Base-by-base conservation (phyloP, 805 yeast species). In the Kluyveromyces lactis region DNA sequence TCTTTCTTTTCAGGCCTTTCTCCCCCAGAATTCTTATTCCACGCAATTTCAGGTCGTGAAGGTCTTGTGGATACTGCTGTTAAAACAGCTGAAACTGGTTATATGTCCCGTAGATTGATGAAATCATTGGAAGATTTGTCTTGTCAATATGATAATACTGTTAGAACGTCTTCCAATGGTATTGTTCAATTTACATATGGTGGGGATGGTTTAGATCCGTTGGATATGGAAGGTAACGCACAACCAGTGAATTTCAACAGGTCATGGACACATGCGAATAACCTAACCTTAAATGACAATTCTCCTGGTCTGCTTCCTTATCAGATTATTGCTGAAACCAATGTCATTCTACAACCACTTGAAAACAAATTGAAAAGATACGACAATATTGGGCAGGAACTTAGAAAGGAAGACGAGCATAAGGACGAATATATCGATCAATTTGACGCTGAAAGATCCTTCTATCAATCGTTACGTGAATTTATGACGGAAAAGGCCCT, bases 21-120 rank as follows among this genome's bases (percentile, higher is more conserved):
- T 12, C 99, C 99, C 2, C 96, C 97, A 10, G 99, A 92, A 61
- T 92, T 90, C 60, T 69, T 90, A 48, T 92, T 94, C 75, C 99
- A 92, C 62, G 97, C 99, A 46, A 92, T 92, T 68, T 89, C 97
- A 2, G 99, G 99, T 59, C 85, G 99, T 72, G 99, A 92, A 72
- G 99, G 99, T 66, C 72, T 92, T 61, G 97, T 92, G 43, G 99
- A 92, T 72, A 92, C 99, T 17, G 99, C 99, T 16, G 99, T 92
- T 42, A 92, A 92, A 64, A 92, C 99, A 26, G 99, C 99, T 3
- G 99, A 92, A 62, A 90, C 98, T 4, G 97, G 97, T 58, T 89
- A 89, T 66, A 90, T 90, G 94, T 90, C 97, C 18, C 84, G 98
- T 65, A 80, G 98, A 63, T 72, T 90, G 60, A 90, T 90, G 98